Evolutionary conservation across 495 filamentous ascomycete species (phyloP).

Genomic region (Xylaria venustula): DNA sequence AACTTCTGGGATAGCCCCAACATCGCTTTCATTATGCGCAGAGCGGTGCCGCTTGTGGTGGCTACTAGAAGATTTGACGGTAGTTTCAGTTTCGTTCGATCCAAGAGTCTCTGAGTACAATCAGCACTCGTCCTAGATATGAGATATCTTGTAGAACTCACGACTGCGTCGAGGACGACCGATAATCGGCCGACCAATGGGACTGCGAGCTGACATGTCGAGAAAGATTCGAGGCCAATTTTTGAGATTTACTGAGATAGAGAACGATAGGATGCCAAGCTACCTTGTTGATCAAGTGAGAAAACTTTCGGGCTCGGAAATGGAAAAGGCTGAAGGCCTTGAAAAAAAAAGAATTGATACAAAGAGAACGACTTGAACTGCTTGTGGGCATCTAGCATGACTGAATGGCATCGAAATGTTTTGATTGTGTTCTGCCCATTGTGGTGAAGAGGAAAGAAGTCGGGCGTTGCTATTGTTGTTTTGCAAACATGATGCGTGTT

Average conservation of each 20-base stretch:
- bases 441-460: neutral
- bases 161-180: constrained; percentile 11
- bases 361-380: too few species aligned
- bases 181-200: neutral
- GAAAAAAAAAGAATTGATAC: too few species aligned
- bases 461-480: neutral
- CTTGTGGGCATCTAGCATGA: neutral
- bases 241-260: neutral
- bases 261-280: neutral
- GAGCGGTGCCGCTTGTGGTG: neutral
- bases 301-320: neutral
- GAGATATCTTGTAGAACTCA: neutral
- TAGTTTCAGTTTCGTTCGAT: neutral
- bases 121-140: neutral
- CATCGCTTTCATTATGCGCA: neutral
- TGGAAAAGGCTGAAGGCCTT: too few species aligned
- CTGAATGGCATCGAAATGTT: neutral
- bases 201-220: constrained; percentile 6
- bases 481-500: neutral
- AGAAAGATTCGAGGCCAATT: neutral
- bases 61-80: neutral
- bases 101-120: neutral
- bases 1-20: neutral
- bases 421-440: neutral
- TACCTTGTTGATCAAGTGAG: neutral